phyloP scores from a whole-genome alignment of 768 basidiomycete species.

The Pleurotus sapidus region DNA sequence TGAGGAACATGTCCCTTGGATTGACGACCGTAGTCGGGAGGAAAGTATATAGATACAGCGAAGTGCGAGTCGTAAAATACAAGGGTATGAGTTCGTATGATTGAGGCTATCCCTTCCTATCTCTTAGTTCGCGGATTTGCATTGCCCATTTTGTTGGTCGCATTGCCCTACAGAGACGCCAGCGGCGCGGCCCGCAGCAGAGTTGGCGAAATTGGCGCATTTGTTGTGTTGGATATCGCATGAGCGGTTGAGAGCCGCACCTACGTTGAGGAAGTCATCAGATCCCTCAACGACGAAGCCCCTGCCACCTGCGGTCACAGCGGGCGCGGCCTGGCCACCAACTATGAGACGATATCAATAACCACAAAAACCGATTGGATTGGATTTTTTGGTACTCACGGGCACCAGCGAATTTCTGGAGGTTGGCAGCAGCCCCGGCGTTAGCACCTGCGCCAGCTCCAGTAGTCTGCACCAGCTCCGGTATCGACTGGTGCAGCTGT shows the following conservation, averaged over 20 bases:
- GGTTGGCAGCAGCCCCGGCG: slow-evolving; percentile 28
- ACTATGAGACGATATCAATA: slow-evolving; percentile 22
- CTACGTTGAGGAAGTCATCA: slow-evolving; percentile 43
- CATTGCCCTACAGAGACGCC: slow-evolving; percentile 38
- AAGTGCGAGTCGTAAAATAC: background rate
- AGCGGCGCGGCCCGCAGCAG: slow-evolving; percentile 28
- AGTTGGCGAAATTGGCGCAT: slow-evolving; percentile 53
- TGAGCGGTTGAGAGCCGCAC: slow-evolving; percentile 50
- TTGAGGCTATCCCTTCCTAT: background rate
- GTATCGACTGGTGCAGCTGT: background rate
- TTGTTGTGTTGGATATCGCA: slow-evolving; percentile 58
- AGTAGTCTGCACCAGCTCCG: background rate
- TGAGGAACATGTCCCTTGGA: background rate
- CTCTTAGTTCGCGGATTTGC: slow-evolving; percentile 18
- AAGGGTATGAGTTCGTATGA: background rate
- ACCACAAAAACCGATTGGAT: background rate
- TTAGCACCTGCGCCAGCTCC: slow-evolving; percentile 14
- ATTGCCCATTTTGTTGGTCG: slow-evolving; percentile 32
- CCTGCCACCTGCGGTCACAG: slow-evolving; percentile 40
- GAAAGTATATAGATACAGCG: background rate
- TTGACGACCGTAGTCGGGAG: background rate
- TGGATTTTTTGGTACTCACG: slow-evolving; percentile 23
- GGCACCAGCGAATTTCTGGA: slow-evolving; percentile 51
- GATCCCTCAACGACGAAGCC: slow-evolving; percentile 47
- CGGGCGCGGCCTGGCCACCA: slow-evolving; percentile 40